Evolutionary conservation across 2,329 filamentous ascomycete species (phyloP).

Genomic region (Aspergillus sp.): DNA sequence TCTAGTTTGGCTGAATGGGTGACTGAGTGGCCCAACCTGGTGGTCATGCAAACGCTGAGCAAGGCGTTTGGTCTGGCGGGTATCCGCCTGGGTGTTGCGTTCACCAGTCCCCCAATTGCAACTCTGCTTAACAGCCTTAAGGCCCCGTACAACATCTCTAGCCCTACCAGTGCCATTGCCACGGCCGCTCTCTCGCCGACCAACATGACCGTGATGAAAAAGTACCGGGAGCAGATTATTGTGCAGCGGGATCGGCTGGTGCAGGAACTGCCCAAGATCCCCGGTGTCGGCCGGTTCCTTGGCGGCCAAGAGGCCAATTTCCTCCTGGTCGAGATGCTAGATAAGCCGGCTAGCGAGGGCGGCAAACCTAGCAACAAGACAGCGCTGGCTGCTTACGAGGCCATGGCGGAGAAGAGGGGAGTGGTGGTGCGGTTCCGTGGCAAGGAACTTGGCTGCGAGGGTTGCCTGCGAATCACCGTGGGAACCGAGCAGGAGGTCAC

Average conservation of each 20-base stretch:
- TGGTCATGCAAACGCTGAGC: conserved; percentile 97
- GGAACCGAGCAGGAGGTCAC: conserved; percentile 86
- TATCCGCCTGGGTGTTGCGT: conserved; percentile 85
- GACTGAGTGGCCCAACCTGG: conserved; percentile 87
- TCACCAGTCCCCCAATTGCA: conserved; percentile 73
- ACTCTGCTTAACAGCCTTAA: conserved; percentile 85
- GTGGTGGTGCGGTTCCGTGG: conserved; percentile 94
- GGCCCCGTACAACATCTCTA: conserved; percentile 93
- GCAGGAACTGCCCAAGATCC: conserved; percentile 69
- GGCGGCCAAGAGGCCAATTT: conserved; percentile 87
- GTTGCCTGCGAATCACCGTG: conserved; percentile 87
- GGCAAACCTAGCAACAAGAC: conserved; percentile 76
- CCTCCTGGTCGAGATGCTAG: conserved; percentile 82
- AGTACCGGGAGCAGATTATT: conserved; percentile 69
- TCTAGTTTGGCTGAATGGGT: conserved; percentile 90
- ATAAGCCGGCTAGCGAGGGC: conserved; percentile 53
- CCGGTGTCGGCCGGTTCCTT: conserved; percentile 76
- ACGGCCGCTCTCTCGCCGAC: conserved; percentile 66
- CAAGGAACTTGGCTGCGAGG: conserved; percentile 85
- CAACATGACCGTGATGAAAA: conserved; percentile 72
- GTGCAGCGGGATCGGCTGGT: conserved; percentile 76
- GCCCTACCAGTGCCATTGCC: conserved; percentile 80
- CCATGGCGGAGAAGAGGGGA: conserved; percentile 78
- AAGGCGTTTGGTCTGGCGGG: conserved; percentile 96
- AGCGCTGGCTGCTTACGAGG: conserved; percentile 79